Evolutionary conservation across 768 basidiomycete species (phyloP).

Genomic region (Lentinula lateritia): DNA sequence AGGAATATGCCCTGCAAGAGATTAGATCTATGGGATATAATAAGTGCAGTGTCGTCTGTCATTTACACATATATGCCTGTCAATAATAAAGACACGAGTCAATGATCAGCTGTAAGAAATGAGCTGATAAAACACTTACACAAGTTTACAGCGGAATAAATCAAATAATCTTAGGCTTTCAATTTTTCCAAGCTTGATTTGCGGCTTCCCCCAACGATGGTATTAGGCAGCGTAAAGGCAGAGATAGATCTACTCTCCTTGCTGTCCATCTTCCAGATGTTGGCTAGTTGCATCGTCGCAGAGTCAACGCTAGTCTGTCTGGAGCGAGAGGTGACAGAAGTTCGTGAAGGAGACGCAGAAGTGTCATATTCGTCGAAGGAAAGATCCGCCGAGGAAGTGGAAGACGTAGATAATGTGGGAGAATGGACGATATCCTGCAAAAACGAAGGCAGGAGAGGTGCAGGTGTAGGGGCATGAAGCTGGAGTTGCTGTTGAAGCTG

Average conservation of each 20-base stretch:
- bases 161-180: neutral
- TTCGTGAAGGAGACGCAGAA: neutral
- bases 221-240: conserved; percentile 42
- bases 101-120: too few relatives aligned
- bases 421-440: conserved; percentile 70
- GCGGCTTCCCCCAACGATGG: conserved; percentile 28
- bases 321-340: conserved; percentile 1
- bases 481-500: neutral
- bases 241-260: conserved; percentile 59
- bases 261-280: conserved; percentile 71
- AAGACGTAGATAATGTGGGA: conserved; percentile 59
- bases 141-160: conserved; percentile 1
- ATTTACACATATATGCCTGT: neutral
- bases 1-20: neutral
- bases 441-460: conserved; percentile 67
- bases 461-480: conserved; percentile 36
- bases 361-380: conserved; percentile 55
- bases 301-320: conserved; percentile 13
- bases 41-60: neutral
- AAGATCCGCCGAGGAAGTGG: conserved; percentile 60
- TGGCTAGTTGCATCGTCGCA: conserved; percentile 28
- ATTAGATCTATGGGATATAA: conserved; percentile 5
- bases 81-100: neutral
- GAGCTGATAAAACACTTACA: neutral
- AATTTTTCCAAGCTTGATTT: conserved; percentile 33